Conservation (phyloP, 129 eudicot genomes). For the Flaveria robusta region DNA sequence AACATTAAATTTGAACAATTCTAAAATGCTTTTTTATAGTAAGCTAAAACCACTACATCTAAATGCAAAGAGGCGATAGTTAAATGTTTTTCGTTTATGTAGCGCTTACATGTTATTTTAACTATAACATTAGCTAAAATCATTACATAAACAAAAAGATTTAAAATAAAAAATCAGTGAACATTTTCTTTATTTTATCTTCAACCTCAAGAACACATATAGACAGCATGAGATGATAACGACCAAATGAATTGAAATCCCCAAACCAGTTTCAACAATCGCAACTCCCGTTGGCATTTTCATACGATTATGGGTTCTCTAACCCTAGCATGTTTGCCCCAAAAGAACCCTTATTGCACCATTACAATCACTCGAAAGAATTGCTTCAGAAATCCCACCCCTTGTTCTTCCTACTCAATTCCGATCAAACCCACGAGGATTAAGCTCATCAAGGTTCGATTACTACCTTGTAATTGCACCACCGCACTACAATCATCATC, state of each 20-base stretch:
- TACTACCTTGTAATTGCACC: slow-evolving; percentile 27
- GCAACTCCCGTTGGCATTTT: background rate
- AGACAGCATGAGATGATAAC: slow-evolving; percentile 10
- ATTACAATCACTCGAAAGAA: slow-evolving; percentile 1
- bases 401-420: slow-evolving; percentile 12
- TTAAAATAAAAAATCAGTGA: no score
- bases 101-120: no score
- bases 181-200: background rate
- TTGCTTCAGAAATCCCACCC: background rate
- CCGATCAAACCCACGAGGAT: slow-evolving; percentile 8
- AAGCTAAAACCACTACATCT: no score
- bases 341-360: background rate
- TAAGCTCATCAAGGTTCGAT: background rate
- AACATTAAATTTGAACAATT: no score
- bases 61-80: no score
- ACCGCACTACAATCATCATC: slow-evolving; percentile 26
- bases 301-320: slow-evolving; percentile 17
- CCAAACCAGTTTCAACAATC: slow-evolving; percentile 6
- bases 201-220: background rate
- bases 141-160: no score
- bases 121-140: no score
- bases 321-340: slow-evolving; percentile 13
- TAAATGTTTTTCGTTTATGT: no score
- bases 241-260: slow-evolving; percentile 4
- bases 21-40: no score